Conservation (phyloP, 768 basidiomycete species). For the Phylloporus arenicola region DNA sequence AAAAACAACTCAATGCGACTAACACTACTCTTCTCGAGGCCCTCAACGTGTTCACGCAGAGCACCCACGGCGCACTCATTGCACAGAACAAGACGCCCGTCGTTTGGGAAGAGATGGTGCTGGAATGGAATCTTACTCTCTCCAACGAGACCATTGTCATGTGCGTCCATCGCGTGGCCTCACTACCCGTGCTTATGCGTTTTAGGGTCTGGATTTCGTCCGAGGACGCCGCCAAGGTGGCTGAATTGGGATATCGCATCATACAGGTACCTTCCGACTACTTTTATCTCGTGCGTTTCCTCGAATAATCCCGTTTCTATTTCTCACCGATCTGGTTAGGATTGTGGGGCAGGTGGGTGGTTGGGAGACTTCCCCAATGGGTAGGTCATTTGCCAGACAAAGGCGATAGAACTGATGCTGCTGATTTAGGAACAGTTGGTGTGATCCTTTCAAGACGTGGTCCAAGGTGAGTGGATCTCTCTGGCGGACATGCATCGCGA, state of each 20-base stretch:
- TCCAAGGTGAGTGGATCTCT: conserved; percentile 31
- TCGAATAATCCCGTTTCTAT: background rate
- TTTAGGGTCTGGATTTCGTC: conserved; percentile 45
- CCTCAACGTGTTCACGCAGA: conserved; percentile 54
- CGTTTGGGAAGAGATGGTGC: conserved; percentile 71
- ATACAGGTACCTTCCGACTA: conserved; percentile 47
- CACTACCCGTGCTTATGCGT: background rate
- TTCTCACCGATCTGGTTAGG: conserved; percentile 19
- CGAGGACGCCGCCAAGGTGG: conserved; percentile 34
- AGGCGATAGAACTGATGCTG: conserved; percentile 1
- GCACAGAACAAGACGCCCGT: conserved; percentile 65
- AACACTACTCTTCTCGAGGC: conserved; percentile 59
- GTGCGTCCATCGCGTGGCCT: conserved; percentile 11
- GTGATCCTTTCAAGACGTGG: conserved; percentile 51
- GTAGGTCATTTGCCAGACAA: conserved; percentile 17
- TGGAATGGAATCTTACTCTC: conserved; percentile 36
- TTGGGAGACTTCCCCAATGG: conserved; percentile 32
- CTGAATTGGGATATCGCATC: conserved; percentile 37
- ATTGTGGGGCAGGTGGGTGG: conserved; percentile 48
- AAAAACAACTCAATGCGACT: conserved; percentile 44
- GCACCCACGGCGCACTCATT: conserved; percentile 52
- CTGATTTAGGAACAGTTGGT: conserved; percentile 38
- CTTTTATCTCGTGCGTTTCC: conserved; percentile 42
- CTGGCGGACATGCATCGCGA: background rate
- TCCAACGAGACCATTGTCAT: conserved; percentile 40